These are phyloP conservation scores for Cladophialophora psammophila DNA, from an alignment of 2,329 filamentous ascomycete species.

Conservation along the genomic window DNA sequence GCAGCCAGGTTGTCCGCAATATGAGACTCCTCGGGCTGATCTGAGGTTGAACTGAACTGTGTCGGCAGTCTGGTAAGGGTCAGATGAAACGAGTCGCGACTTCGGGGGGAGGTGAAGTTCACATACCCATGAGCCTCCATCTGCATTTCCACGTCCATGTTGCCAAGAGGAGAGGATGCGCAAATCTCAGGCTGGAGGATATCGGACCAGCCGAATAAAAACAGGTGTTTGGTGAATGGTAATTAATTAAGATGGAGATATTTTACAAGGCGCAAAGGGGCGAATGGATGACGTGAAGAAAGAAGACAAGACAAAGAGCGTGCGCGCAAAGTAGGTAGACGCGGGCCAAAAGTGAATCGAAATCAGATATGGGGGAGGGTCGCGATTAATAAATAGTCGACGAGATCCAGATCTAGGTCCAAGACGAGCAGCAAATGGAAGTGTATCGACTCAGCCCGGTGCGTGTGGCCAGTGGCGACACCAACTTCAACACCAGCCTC, in stretches of 20 bases:
- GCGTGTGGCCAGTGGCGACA: constrained; percentile 39
- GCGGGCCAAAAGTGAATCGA: constrained; percentile 3
- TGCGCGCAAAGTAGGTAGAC: constrained; percentile 9
- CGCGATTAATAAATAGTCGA: constrained; percentile 29
- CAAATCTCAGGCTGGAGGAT: constrained; percentile 15
- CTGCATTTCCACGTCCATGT: constrained; percentile 41
- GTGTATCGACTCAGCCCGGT: constrained; percentile 36
- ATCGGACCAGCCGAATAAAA: constrained; percentile 37
- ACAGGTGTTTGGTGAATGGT: constrained; percentile 17
- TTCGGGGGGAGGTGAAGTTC: constrained; percentile 6
- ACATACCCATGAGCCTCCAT: constrained; percentile 40
- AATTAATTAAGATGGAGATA: constrained; percentile 33
- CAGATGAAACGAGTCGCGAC: constrained; percentile 19
- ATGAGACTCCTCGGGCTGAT: constrained; percentile 35
- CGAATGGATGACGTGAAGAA: constrained; percentile 22
- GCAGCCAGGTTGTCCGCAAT: constrained; percentile 37
- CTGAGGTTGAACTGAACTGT: constrained; percentile 38
- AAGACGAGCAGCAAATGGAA: constrained; percentile 17
- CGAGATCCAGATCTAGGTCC: not conserved
- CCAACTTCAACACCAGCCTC: constrained; percentile 14
- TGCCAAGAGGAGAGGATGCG: constrained; percentile 25
- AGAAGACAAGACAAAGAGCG: constrained; percentile 24
- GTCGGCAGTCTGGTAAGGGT: constrained; percentile 36
- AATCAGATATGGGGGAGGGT: constrained; percentile 1
- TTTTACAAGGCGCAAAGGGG: constrained; percentile 31